phyloP scores from a whole-genome alignment of 2,329 filamentous ascomycete species.

The Colletotrichum agaves region DNA sequence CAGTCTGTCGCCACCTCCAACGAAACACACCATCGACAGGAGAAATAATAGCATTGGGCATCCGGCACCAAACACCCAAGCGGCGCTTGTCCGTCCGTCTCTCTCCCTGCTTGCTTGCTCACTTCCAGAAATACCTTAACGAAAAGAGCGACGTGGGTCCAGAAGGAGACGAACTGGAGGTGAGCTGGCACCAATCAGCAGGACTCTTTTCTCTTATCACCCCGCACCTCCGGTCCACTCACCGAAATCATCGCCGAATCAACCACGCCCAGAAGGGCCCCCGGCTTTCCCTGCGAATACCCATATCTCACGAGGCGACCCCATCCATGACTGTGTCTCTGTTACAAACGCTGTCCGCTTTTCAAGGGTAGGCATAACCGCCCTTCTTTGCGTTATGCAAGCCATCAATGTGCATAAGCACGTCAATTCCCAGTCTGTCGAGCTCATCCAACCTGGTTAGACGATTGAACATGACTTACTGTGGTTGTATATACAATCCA shows the following conservation, averaged over 20 bases:
- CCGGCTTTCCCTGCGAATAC: slow-evolving; percentile 15
- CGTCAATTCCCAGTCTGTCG: background rate
- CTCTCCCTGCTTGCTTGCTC: background rate
- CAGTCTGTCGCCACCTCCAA: too few species aligned
- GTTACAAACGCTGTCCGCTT: background rate
- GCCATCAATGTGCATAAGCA: slow-evolving; percentile 17
- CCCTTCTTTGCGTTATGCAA: slow-evolving; percentile 5
- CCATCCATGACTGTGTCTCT: slow-evolving; percentile 4
- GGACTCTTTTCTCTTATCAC: slow-evolving; percentile 36
- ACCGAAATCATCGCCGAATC: slow-evolving; percentile 31
- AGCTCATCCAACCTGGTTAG: background rate
- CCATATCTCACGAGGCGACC: slow-evolving; percentile 11
- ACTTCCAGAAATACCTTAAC: background rate
- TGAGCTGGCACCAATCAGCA: slow-evolving; percentile 36
- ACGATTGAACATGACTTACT: too few species aligned
- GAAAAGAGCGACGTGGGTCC: slow-evolving; percentile 9
- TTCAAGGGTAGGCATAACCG: slow-evolving; percentile 1
- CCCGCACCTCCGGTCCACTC: slow-evolving; percentile 31
- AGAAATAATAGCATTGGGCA: too few species aligned
- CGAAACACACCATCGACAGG: too few species aligned
- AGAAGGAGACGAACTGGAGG: slow-evolving; percentile 4
- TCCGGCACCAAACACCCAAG: too few species aligned
- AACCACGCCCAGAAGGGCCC: slow-evolving; percentile 9
- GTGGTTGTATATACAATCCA: too few species aligned
- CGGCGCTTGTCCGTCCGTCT: too few species aligned